phyloP scores from a whole-genome alignment of 1,284 basidiomycete genomes.

The Ganoderma boninense region DNA sequence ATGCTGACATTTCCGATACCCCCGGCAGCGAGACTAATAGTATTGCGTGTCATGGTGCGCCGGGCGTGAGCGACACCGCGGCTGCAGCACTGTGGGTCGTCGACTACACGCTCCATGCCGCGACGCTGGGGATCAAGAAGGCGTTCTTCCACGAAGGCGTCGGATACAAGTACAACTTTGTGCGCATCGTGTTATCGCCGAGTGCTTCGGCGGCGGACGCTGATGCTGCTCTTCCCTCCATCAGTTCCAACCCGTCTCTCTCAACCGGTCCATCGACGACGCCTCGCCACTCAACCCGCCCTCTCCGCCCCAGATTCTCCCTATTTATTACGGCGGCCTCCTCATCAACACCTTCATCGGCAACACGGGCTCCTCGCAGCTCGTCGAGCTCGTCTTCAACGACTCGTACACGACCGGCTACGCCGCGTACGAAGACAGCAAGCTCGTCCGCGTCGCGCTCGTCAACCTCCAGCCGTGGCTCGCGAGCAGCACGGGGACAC shows the following conservation, averaged over 20 bases:
- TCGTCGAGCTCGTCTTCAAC: conserved; percentile 61
- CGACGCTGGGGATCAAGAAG: conserved; percentile 46
- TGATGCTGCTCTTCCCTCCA: not conserved
- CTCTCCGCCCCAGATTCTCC: conserved; percentile 62
- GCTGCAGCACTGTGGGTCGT: conserved; percentile 76
- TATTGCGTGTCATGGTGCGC: conserved; percentile 60
- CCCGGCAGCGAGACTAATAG: conserved; percentile 41
- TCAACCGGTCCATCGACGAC: conserved; percentile 61
- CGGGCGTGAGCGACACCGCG: conserved; percentile 73
- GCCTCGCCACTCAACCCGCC: conserved; percentile 56
- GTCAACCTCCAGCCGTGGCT: conserved; percentile 66
- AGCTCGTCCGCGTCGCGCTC: conserved; percentile 59
- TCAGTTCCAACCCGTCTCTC: conserved; percentile 63
- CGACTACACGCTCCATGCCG: conserved; percentile 66
- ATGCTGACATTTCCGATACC: not conserved
- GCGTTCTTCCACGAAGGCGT: conserved; percentile 40
- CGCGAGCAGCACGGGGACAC: conserved; percentile 41
- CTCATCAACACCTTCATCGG: conserved; percentile 55
- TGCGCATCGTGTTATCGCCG: not conserved
- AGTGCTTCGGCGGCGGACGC: not conserved
- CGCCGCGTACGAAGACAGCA: conserved; percentile 60
- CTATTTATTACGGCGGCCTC: conserved; percentile 69
- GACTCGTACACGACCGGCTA: conserved; percentile 66
- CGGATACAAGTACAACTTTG: conserved; percentile 5
- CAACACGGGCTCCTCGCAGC: conserved; percentile 46